A percentile compares a stretch with the other conserved stretches of the same genome.
These are phyloP conservation scores for Mortierella sp. DNA, from an alignment of 371 early-diverging fungal genomes.

Conservation along the genomic window DNA sequence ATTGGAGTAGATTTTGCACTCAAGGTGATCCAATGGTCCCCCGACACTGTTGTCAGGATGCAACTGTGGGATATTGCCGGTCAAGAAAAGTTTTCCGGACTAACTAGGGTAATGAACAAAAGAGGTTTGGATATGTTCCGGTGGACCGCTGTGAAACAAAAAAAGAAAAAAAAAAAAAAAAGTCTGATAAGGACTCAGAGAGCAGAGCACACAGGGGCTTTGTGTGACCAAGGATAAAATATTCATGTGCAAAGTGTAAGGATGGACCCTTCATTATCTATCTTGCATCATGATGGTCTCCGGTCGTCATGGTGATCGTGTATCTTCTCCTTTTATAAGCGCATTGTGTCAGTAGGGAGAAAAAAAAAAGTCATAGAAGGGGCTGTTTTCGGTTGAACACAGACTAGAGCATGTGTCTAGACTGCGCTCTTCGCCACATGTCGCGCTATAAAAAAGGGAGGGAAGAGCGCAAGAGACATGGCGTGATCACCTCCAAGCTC, in stretches of 20 bases:
- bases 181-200: neutral
- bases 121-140: neutral
- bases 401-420: conserved; percentile 9
- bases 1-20: conserved; percentile 90
- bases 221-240: conserved; percentile 5
- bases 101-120: conserved; percentile 69
- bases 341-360: neutral
- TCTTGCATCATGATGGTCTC: neutral
- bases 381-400: neutral
- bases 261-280: neutral
- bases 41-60: conserved; percentile 68
- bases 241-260: neutral
- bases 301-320: neutral
- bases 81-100: conserved; percentile 83
- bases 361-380: neutral
- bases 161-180: neutral
- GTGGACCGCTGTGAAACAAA: neutral
- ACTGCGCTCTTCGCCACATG: conserved; percentile 3
- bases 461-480: neutral
- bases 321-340: conserved; percentile 3
- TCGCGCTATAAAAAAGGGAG: neutral
- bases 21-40: conserved; percentile 78
- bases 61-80: conserved; percentile 93
- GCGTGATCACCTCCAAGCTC: neutral
- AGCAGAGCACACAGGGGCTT: neutral